Conservation (phyloP, 345 rosid species). For the Murraya paniculata region DNA sequence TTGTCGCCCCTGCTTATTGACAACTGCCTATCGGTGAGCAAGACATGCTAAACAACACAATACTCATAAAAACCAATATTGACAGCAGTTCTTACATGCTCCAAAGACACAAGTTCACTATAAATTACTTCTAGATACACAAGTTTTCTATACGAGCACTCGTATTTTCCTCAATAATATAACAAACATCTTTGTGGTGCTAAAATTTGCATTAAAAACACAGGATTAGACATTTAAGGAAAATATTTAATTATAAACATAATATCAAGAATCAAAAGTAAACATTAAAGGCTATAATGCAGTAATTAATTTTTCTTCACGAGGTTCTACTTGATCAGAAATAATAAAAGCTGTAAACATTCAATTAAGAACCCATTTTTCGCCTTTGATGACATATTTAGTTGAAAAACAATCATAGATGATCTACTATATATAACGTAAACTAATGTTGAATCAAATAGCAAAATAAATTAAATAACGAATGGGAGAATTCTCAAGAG, state of each 20-base stretch:
- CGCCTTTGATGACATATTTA: background rate
- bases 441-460: background rate
- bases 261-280: background rate
- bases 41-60: too few species aligned
- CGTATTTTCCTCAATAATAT: background rate
- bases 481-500: background rate
- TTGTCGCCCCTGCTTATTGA: background rate
- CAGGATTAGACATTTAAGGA: background rate
- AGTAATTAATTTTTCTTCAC: background rate
- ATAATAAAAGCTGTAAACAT: background rate
- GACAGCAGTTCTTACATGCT: background rate
- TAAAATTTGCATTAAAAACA: background rate
- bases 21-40: too few species aligned
- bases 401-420: background rate
- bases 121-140: background rate
- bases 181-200: background rate
- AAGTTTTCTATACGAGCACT: background rate
- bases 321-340: background rate
- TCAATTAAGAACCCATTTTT: background rate
- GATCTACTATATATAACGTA: background rate
- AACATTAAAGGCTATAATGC: background rate
- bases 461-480: background rate
- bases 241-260: background rate
- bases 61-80: background rate
- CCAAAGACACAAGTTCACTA: background rate